Base-by-base conservation (phyloP, 2,329 filamentous ascomycete species). In the Fusarium sp. region DNA sequence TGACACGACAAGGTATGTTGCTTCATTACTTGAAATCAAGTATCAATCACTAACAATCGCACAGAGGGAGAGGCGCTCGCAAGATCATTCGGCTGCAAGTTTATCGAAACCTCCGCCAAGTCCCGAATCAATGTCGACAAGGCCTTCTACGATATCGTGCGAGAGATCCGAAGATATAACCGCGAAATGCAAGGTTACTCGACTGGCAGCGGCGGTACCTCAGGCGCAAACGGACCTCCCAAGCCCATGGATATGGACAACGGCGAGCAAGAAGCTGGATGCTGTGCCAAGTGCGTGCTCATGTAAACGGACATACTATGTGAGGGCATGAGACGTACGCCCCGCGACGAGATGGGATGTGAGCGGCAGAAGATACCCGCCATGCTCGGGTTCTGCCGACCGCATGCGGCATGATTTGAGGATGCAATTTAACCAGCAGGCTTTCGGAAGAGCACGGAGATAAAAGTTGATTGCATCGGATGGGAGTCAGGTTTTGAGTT, bases 41-140 rank as follows among this genome's bases (percentile, higher is more conserved):
- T 39, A 55, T 36, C n/a, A 52, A 55, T 65, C 24, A 24, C 66
- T 70, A 57, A 73, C 54, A 45, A 71, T 24, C 11, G 12, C 54
- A 75, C 81, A 97, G 95, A 98, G 89, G 95, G 95, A 75, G 91
- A 96, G 82, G 87, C 89, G 62, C 85, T 98, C 71, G 95, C 94
- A 68, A 88, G 88, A 73, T 89, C 90, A 68, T 98, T 99, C 80
- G 90, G 90, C 77, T 99, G 96, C 90, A 96, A 96, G 78, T 99
- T 98, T 84, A 97, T 98, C 83, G 96, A 99, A 85, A 98, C 96
- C 14, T 99, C 96, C 40, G 96, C 96, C 71, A 99, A 98, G 84
- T 97, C 94, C 66, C 91, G 95, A 79, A 96, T 96, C 84, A 97
- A 98, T 78, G 96, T 99, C 75, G 96, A 99, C 82, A 94, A 96